phyloP scores from a whole-genome alignment of 2,329 filamentous ascomycete species.

The Fusarium longipes region DNA sequence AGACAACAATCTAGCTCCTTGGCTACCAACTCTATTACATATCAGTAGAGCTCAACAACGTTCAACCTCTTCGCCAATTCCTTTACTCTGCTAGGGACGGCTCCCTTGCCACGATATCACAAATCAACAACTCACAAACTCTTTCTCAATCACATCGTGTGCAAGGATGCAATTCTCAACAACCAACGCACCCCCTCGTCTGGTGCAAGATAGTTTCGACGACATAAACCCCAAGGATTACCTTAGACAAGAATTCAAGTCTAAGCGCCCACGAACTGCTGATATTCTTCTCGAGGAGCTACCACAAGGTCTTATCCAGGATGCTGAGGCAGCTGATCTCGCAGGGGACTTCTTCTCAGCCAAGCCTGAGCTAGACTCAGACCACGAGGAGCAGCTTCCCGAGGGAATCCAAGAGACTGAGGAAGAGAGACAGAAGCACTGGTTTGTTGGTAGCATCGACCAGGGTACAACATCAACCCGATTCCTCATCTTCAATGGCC shows the following conservation, averaged over 20 bases:
- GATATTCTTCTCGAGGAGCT: slow-evolving; percentile 42
- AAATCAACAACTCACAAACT: slow-evolving; percentile 20
- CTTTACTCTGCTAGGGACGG: slow-evolving; percentile 40
- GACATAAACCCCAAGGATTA: slow-evolving; percentile 13
- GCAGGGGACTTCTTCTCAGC: slow-evolving; percentile 41
- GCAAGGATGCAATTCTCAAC: slow-evolving; percentile 46
- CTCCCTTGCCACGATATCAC: slow-evolving; percentile 43
- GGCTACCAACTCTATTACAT: slow-evolving; percentile 8
- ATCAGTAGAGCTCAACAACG: slow-evolving; percentile 6
- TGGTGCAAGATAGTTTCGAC: slow-evolving; percentile 26
- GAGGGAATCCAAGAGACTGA: slow-evolving; percentile 49
- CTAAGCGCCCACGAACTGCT: slow-evolving; percentile 41
- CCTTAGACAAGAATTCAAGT: slow-evolving; percentile 8
- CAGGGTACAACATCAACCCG: slow-evolving; percentile 90
- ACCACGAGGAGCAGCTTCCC: slow-evolving; percentile 43
- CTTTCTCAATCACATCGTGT: slow-evolving; percentile 31
- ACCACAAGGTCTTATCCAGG: slow-evolving; percentile 46
- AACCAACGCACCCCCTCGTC: slow-evolving; percentile 7
- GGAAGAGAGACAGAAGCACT: slow-evolving; percentile 54
- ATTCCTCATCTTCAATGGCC: slow-evolving; percentile 88
- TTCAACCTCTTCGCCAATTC: slow-evolving; percentile 10
- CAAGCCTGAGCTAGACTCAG: slow-evolving; percentile 46
- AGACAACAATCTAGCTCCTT: slow-evolving; percentile 7
- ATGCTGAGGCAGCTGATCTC: slow-evolving; percentile 37
- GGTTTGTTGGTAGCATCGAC: slow-evolving; percentile 89